phyloP scores from a whole-genome alignment of 2,329 filamentous ascomycete species.

The Helotiales sp. region DNA sequence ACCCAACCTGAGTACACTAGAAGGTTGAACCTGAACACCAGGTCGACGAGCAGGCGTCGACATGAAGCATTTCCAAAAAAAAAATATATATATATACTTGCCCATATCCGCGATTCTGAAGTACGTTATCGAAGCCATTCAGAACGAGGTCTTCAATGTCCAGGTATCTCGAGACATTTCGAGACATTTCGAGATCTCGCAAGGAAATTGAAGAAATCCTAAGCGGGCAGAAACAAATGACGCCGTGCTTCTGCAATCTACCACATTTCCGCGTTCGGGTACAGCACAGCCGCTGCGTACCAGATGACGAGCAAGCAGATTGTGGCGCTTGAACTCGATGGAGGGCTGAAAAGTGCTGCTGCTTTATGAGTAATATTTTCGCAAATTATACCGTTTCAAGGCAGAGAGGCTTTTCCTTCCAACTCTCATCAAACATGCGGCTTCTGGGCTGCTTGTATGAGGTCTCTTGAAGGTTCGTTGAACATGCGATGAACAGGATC shows the following conservation, averaged over 20 bases:
- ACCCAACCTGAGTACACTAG: too few species aligned
- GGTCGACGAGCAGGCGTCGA: too few species aligned
- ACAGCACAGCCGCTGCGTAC: neutral
- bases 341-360: neutral
- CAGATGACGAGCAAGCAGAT: neutral
- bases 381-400: too few species aligned
- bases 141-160: too few species aligned
- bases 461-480: neutral
- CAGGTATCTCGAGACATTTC: too few species aligned
- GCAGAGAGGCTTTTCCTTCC: too few species aligned
- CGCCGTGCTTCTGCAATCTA: constrained; percentile 1
- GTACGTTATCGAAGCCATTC: too few species aligned
- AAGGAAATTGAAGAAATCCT: neutral
- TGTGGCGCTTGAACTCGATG: neutral
- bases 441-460: neutral
- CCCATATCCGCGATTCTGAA: too few species aligned
- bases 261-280: neutral
- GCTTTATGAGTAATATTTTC: neutral
- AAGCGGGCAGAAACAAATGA: neutral
- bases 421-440: neutral
- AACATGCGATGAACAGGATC: constrained; percentile 7
- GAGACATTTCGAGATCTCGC: neutral
- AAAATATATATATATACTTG: too few species aligned
- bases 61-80: too few species aligned
- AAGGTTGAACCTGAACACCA: too few species aligned